Evolutionary conservation across 169 alveolate species (phyloP).

Genomic region (Eimeria falciformis): DNA sequence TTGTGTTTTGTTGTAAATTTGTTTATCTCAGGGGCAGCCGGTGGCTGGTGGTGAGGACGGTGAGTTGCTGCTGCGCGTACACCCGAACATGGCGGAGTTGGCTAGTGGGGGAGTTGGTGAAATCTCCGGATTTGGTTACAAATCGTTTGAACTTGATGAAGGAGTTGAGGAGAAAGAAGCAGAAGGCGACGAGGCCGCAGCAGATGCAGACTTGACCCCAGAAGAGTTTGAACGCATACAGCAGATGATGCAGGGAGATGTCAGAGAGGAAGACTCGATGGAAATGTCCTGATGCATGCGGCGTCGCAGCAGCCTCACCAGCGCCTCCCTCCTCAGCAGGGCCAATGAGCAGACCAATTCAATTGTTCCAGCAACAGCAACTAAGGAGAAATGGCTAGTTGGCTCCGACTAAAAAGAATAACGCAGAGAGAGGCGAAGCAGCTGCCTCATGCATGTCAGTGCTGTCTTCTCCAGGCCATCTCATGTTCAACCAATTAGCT

Average conservation of each 20-base stretch:
- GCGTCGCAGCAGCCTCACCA: too few relatives aligned
- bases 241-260: neutral
- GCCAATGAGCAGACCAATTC: too few relatives aligned
- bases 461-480: too few relatives aligned
- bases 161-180: slow-evolving; percentile 8
- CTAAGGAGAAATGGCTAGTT: too few relatives aligned
- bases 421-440: too few relatives aligned
- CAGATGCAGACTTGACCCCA: slow-evolving; percentile 3
- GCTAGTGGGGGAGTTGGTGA: neutral
- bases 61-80: slow-evolving; percentile 71
- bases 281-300: too few relatives aligned
- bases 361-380: too few relatives aligned
- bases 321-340: too few relatives aligned
- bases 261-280: too few relatives aligned
- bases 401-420: too few relatives aligned
- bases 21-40: slow-evolving; percentile 50
- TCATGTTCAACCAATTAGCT: too few relatives aligned
- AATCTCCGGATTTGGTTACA: neutral
- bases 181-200: slow-evolving; percentile 1
- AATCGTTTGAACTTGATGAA: neutral
- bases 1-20: neutral
- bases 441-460: too few relatives aligned
- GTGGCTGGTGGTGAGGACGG: slow-evolving; percentile 36
- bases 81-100: slow-evolving; percentile 57
- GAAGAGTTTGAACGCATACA: slow-evolving; percentile 5